Percentiles rank a stretch among this genome's conserved stretches.
Evolutionary conservation across 2,329 filamentous ascomycete species (phyloP).

Genomic region (Scopulariopsis brevicaulis): DNA sequence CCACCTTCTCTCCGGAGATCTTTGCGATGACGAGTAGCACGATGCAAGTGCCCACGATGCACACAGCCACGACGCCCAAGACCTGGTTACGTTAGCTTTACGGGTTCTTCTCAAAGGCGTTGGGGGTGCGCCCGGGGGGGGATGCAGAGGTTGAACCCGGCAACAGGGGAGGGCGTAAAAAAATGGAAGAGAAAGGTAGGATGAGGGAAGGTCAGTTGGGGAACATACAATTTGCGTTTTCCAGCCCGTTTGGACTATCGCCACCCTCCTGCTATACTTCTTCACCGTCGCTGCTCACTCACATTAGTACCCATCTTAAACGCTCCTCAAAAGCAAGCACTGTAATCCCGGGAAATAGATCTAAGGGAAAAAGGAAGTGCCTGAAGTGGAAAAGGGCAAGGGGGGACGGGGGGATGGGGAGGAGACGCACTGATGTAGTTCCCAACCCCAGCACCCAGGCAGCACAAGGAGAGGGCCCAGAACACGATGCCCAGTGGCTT

Average conservation of each 20-base stretch:
- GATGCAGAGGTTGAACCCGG: too few species aligned
- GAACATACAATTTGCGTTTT: slow-evolving; percentile 71
- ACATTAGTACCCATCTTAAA: neutral
- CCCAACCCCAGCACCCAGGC: slow-evolving; percentile 62
- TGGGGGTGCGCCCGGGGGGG: too few species aligned
- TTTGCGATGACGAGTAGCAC: slow-evolving; percentile 45
- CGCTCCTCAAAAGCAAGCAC: neutral
- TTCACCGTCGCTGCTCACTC: slow-evolving; percentile 55
- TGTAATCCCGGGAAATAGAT: neutral
- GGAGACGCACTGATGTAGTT: slow-evolving; percentile 68
- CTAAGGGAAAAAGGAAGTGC: neutral
- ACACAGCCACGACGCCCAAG: slow-evolving; percentile 47
- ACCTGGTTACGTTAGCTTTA: slow-evolving; percentile 29
- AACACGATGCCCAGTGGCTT: slow-evolving; percentile 80
- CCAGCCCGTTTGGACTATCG: slow-evolving; percentile 87
- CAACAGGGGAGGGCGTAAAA: neutral
- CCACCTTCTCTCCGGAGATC: slow-evolving; percentile 6
- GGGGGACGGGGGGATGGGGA: too few species aligned
- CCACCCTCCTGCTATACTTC: slow-evolving; percentile 66
- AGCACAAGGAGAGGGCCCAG: slow-evolving; percentile 71
- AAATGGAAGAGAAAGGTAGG: neutral
- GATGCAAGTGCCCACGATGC: slow-evolving; percentile 55
- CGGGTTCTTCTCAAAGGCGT: neutral
- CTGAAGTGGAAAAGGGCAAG: neutral
- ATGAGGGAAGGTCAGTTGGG: neutral